phyloP scores from a whole-genome alignment of 495 filamentous ascomycete genomes.

The Aspergillus steynii region DNA sequence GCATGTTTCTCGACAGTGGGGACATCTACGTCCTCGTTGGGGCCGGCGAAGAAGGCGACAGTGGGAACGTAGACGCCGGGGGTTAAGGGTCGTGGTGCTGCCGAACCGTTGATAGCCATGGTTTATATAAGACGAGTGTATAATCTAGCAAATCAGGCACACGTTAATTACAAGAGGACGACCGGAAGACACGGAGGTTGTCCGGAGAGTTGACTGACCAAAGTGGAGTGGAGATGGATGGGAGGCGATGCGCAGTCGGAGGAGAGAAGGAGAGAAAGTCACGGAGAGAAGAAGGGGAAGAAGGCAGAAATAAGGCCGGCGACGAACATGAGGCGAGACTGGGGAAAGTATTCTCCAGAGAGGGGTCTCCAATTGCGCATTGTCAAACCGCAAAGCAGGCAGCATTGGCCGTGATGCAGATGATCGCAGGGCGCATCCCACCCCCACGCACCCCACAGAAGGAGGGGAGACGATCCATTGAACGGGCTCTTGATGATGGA shows the following conservation, averaged over 20 bases:
- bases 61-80: slow-evolving; percentile 70
- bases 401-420: slow-evolving; percentile 9
- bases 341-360: not conserved
- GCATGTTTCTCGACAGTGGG: slow-evolving; percentile 72
- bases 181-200: not conserved
- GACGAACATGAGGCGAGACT: slow-evolving; percentile 1
- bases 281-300: slow-evolving; percentile 1
- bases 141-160: slow-evolving; percentile 5
- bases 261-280: not conserved
- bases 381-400: not conserved
- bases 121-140: slow-evolving; percentile 3
- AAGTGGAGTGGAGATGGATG: not conserved
- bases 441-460: slow-evolving; percentile 18
- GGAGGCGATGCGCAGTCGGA: not conserved
- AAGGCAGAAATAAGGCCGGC: not conserved
- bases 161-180: not conserved
- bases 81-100: slow-evolving; percentile 29
- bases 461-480: slow-evolving; percentile 8
- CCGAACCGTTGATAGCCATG: slow-evolving; percentile 28
- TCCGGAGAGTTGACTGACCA: slow-evolving; percentile 1
- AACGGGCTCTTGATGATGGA: not conserved
- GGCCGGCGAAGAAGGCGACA: slow-evolving; percentile 62
- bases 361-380: not conserved
- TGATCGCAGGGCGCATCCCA: slow-evolving; percentile 1
- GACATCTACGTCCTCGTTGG: slow-evolving; percentile 63